These are phyloP conservation scores for Cinchona pubescens DNA, from an alignment of 257 asterid genomes.

Conservation along the genomic window DNA sequence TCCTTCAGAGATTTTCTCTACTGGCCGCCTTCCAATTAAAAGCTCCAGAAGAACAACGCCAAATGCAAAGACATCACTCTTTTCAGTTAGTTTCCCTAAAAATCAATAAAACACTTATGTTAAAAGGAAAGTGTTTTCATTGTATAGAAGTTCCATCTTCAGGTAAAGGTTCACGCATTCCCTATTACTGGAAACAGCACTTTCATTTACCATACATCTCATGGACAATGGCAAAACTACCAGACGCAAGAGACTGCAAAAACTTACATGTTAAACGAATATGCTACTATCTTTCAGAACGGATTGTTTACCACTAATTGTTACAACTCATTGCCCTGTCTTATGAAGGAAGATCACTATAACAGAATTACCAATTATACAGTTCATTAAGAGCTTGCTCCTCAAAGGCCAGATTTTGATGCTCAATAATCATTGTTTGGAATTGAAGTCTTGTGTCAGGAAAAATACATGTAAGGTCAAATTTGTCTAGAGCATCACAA, in stretches of 20 bases:
- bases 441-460: neutral
- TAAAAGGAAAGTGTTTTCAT: constrained; percentile 6
- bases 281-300: neutral
- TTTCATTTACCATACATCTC: neutral
- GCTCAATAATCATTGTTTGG: neutral
- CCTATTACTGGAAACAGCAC: neutral
- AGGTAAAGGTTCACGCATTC: neutral
- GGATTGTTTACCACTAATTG: neutral
- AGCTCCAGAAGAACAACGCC: constrained; percentile 94
- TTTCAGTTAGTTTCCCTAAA: constrained; percentile 87
- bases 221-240: neutral
- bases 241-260: too few relatives aligned
- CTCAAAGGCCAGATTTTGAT: neutral
- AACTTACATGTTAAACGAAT: neutral
- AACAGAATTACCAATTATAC: neutral
- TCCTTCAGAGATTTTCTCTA: constrained; percentile 62
- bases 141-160: neutral
- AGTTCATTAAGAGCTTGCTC: neutral
- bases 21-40: constrained; percentile 78
- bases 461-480: neutral
- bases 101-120: constrained; percentile 17
- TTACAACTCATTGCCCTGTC: neutral
- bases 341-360: neutral
- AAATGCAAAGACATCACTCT: constrained; percentile 91
- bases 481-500: neutral